phyloP scores from a whole-genome alignment of 2,329 filamentous ascomycete species.

The Penicillium sp. region DNA sequence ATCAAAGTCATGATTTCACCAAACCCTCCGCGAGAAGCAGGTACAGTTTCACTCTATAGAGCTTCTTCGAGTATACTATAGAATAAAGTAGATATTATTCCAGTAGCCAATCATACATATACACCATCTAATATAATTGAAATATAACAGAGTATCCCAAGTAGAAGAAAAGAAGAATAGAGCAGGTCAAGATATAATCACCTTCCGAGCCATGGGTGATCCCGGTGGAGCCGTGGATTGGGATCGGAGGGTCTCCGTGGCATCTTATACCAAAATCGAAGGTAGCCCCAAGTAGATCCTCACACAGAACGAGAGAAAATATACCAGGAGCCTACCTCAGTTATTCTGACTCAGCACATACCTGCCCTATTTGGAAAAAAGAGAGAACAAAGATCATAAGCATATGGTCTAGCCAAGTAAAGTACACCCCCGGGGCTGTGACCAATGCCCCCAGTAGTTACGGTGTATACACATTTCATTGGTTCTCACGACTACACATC shows the following conservation, averaged over 20 bases:
- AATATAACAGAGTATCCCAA: not conserved
- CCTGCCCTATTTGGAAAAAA: not conserved
- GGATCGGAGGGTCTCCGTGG: constrained; percentile 17
- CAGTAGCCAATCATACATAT: not conserved
- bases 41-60: constrained; percentile 7
- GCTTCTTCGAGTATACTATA: not conserved
- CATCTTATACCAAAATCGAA: constrained; percentile 3
- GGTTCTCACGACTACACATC: not conserved
- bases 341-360: constrained; percentile 1
- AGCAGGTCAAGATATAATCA: constrained; percentile 14
- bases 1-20: constrained; percentile 12
- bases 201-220: constrained; percentile 21
- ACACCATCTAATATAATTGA: not conserved
- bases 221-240: constrained; percentile 16
- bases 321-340: constrained; percentile 1
- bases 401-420: not conserved
- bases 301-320: not conserved
- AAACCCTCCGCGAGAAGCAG: constrained; percentile 16
- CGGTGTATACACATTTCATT: not conserved
- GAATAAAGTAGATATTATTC: not conserved
- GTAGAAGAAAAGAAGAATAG: not conserved
- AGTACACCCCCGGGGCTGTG: not conserved
- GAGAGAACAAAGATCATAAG: not conserved
- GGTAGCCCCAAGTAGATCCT: not conserved
- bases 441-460: not conserved